These are phyloP conservation scores for Handroanthus guayacan DNA, from an alignment of 257 asterid species.

Conservation along the genomic window DNA sequence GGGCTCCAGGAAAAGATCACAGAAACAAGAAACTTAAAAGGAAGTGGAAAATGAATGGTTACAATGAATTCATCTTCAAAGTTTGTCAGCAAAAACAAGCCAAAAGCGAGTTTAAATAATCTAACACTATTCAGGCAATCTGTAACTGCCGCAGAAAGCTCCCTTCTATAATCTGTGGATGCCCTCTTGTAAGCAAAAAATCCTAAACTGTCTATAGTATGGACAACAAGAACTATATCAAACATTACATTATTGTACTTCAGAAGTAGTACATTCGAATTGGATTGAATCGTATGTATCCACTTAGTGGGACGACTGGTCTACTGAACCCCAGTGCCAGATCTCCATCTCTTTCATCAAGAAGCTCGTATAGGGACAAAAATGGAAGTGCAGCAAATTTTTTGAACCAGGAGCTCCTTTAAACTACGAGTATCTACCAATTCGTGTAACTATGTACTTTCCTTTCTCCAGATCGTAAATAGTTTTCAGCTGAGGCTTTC, in stretches of 20 bases:
- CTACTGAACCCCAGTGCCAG: constrained; percentile 9
- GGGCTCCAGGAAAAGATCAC: neutral
- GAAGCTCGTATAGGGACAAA: constrained; percentile 11
- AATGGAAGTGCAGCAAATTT: constrained; percentile 27
- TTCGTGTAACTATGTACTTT: constrained; percentile 82
- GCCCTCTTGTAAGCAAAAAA: constrained; percentile 26
- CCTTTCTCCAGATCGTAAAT: constrained; percentile 96
- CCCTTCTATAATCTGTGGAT: constrained; percentile 30
- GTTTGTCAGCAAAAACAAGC: constrained; percentile 23
- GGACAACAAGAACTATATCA: constrained; percentile 39
- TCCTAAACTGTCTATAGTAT: constrained; percentile 28
- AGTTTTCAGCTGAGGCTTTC: constrained; percentile 86
- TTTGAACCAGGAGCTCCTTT: constrained; percentile 22
- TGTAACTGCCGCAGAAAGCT: constrained; percentile 30
- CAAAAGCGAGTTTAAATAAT: constrained; percentile 17
- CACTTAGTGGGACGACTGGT: neutral
- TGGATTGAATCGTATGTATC: neutral
- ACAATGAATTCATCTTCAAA: constrained; percentile 25
- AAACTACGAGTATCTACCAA: constrained; percentile 69
- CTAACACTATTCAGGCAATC: constrained; percentile 29
- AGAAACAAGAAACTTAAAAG: neutral
- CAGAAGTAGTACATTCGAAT: neutral
- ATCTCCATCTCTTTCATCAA: constrained; percentile 1
- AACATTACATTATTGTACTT: constrained; percentile 1
- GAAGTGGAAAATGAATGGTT: neutral